Evolutionary conservation across 2,329 filamentous ascomycete species (phyloP).

Genomic region (Paecilomyces sp.): DNA sequence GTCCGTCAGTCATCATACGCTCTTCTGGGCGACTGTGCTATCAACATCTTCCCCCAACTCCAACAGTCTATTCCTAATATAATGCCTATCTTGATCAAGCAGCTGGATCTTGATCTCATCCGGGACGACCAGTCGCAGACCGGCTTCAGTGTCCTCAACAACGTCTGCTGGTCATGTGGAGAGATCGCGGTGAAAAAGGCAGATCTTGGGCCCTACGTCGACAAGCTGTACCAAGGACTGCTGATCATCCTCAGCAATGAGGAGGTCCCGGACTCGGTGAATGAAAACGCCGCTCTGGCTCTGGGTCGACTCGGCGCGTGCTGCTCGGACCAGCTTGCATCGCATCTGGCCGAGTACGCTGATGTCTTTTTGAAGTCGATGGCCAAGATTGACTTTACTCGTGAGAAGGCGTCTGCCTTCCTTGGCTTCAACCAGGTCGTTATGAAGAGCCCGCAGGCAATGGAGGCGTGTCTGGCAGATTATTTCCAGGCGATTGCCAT

Average conservation of each 20-base stretch:
- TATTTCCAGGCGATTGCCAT: constrained; percentile 80
- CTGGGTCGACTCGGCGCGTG: constrained; percentile 79
- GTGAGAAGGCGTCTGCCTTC: constrained; percentile 92
- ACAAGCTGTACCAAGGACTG: constrained; percentile 68
- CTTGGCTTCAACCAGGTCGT: constrained; percentile 83
- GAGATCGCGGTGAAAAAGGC: constrained; percentile 78
- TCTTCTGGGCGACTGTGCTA: constrained; percentile 86
- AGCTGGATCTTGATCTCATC: constrained; percentile 74
- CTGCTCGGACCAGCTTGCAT: constrained; percentile 68
- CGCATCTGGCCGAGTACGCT: constrained; percentile 72
- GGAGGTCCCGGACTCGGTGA: constrained; percentile 76
- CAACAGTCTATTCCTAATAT: constrained; percentile 65
- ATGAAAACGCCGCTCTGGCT: constrained; percentile 90
- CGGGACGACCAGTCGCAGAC: constrained; percentile 74
- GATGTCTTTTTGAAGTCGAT: constrained; percentile 75
- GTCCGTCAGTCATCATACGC: constrained; percentile 95
- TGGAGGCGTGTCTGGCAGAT: constrained; percentile 75
- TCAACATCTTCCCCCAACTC: constrained; percentile 80
- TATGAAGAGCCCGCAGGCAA: constrained; percentile 77
- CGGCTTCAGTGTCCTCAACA: constrained; percentile 90
- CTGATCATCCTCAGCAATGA: constrained; percentile 78
- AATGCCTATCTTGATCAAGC: constrained; percentile 71
- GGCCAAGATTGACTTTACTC: constrained; percentile 75
- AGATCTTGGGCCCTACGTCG: constrained; percentile 68
- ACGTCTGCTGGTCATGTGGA: constrained; percentile 93